phyloP scores from a whole-genome alignment of 441 rosid genomes.

The Lepidium campestre region DNA sequence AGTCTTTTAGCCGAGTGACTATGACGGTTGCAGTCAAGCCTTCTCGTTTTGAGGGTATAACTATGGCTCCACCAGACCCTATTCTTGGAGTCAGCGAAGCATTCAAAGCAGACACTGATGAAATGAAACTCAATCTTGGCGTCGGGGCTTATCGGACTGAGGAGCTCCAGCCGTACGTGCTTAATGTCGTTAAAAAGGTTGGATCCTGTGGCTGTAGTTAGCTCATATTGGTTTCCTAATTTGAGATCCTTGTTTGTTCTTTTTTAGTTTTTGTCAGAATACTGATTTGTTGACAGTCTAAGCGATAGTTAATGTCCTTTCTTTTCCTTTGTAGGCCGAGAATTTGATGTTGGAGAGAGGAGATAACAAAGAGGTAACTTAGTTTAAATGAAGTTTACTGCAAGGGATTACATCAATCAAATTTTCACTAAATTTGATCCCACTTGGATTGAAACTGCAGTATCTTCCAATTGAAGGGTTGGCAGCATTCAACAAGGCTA shows the following conservation, averaged over 20 bases:
- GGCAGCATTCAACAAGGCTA: slow-evolving; percentile 84
- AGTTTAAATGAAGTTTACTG: not conserved
- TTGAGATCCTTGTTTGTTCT: not conserved
- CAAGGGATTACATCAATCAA: not conserved
- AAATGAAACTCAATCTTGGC: slow-evolving; percentile 91
- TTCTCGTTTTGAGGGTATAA: slow-evolving; percentile 77
- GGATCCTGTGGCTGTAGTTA: not conserved
- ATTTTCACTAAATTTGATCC: not conserved
- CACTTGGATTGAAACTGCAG: slow-evolving; percentile 36
- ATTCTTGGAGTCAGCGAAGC: slow-evolving; percentile 98
- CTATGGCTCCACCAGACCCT: slow-evolving; percentile 98
- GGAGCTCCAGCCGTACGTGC: slow-evolving; percentile 93
- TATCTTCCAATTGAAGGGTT: slow-evolving; percentile 96
- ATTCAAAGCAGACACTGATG: slow-evolving; percentile 75
- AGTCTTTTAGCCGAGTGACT: slow-evolving; percentile 53
- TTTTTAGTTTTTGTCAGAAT: not conserved
- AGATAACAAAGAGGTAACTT: slow-evolving; percentile 86
- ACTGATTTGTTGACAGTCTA: not conserved
- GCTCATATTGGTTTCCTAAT: not conserved
- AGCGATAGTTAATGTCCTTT: not conserved
- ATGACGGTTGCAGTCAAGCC: slow-evolving; percentile 60
- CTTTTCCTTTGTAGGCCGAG: slow-evolving; percentile 62
- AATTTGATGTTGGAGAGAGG: slow-evolving; percentile 82
- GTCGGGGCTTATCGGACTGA: slow-evolving; percentile 96
- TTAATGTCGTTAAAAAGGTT: slow-evolving; percentile 93